Evolutionary conservation across 1,284 basidiomycete species (phyloP).

Genomic region (Microbotryum intermedium): DNA sequence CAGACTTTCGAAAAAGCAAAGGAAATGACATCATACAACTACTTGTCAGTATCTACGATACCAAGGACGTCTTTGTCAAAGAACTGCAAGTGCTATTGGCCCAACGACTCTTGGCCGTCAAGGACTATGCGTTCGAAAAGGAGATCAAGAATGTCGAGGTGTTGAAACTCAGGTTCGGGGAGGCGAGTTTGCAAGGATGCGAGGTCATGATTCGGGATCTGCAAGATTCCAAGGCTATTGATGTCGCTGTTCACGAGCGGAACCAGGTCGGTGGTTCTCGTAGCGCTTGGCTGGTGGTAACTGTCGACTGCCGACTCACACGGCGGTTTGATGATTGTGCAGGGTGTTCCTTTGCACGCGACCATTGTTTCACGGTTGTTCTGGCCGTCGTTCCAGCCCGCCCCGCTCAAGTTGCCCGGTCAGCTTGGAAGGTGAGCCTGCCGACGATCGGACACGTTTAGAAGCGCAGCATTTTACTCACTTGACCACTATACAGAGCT

Average conservation of each 20-base stretch:
- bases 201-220: conserved; percentile 95
- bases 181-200: conserved; percentile 78
- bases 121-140: conserved; percentile 65
- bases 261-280: conserved; percentile 46
- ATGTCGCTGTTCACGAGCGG: conserved; percentile 70
- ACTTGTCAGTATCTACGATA: conserved; percentile 90
- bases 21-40: conserved; percentile 86
- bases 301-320: too few species aligned
- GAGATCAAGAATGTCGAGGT: conserved; percentile 85
- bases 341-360: conserved; percentile 59
- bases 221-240: conserved; percentile 79
- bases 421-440: conserved; percentile 58
- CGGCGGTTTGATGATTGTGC: too few species aligned
- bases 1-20: conserved; percentile 80
- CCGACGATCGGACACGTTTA: neutral
- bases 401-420: conserved; percentile 66
- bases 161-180: conserved; percentile 85
- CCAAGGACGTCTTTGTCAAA: conserved; percentile 85
- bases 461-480: conserved; percentile 3
- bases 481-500: conserved; percentile 45
- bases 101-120: conserved; percentile 65
- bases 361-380: conserved; percentile 85
- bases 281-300: neutral
- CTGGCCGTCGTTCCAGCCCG: conserved; percentile 74
- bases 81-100: conserved; percentile 84